Percentiles rank a stretch among this genome's conserved stretches.
Evolutionary conservation across 179 eudicot genomes (phyloP).

Genomic region (Silene vulgaris): DNA sequence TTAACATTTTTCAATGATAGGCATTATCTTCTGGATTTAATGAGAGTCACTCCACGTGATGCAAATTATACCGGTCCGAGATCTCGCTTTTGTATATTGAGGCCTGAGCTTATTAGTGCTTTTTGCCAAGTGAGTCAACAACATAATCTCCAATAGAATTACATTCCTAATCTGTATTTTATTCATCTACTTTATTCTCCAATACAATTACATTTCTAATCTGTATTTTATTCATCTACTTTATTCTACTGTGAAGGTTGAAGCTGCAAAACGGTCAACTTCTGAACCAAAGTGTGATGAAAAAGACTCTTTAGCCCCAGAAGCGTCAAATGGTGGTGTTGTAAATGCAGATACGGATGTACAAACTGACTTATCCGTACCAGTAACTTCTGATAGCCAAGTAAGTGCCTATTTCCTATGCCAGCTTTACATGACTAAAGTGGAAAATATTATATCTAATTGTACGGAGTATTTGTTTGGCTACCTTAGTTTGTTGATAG

Average conservation of each 20-base stretch:
- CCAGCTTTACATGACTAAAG: neutral
- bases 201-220: conserved; percentile 8
- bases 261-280: conserved; percentile 46
- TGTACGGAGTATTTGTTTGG: neutral
- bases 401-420: conserved; percentile 28
- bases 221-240: conserved; percentile 2
- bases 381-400: conserved; percentile 30
- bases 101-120: conserved; percentile 80
- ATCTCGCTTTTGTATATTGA: conserved; percentile 87
- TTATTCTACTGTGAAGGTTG: conserved; percentile 38
- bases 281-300: conserved; percentile 25
- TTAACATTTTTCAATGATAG: conserved; percentile 31
- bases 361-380: conserved; percentile 24
- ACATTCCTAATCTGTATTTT: conserved; percentile 9
- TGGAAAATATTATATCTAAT: neutral
- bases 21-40: conserved; percentile 97
- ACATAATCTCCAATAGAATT: neutral
- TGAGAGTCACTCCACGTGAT: conserved; percentile 99
- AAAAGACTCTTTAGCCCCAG: conserved; percentile 35
- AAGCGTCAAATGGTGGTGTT: conserved; percentile 31
- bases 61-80: conserved; percentile 86
- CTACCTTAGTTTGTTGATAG: neutral
- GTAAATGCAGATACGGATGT: conserved; percentile 34
- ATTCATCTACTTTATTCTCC: neutral
- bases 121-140: conserved; percentile 60